Percentiles rank a stretch among this genome's conserved stretches.
Conservation (phyloP, 805 yeast genomes). For the Yarrowia sp. region DNA sequence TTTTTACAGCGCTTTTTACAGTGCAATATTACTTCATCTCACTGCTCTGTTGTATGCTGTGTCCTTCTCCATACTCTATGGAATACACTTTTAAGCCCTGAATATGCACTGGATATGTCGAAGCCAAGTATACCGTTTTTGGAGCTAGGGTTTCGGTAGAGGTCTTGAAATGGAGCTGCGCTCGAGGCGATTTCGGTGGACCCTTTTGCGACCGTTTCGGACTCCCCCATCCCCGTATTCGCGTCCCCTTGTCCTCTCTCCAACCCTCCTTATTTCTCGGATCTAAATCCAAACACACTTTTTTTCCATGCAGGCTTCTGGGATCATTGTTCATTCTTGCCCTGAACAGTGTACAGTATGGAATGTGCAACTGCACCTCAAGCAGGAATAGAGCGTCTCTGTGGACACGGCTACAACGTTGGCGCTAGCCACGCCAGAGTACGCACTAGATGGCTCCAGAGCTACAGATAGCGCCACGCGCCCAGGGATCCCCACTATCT, state of each 20-base stretch:
- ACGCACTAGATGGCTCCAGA: too few species aligned
- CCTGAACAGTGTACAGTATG: too few species aligned
- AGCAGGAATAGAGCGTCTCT: too few species aligned
- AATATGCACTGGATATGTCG: neutral
- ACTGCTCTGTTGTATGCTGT: too few species aligned
- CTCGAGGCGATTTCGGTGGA: neutral
- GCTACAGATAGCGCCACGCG: too few species aligned
- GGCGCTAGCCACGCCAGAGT: too few species aligned
- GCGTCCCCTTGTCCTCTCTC: neutral
- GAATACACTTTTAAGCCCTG: conserved; percentile 12
- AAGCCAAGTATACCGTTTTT: neutral
- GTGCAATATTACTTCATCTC: too few species aligned
- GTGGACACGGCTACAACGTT: too few species aligned
- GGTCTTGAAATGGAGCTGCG: neutral
- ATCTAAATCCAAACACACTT: neutral
- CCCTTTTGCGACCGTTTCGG: neutral
- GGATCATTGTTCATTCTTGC: neutral
- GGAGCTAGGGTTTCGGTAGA: neutral
- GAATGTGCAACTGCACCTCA: neutral
- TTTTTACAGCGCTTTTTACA: too few species aligned
- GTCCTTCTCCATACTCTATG: too few species aligned
- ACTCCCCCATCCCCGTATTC: too few species aligned
- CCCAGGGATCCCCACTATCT: too few species aligned
- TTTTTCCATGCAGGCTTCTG: conserved; percentile 8
- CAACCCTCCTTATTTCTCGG: neutral